phyloP scores from a whole-genome alignment of 2,329 filamentous ascomycete genomes.

The Fusarium protoensiforme region DNA sequence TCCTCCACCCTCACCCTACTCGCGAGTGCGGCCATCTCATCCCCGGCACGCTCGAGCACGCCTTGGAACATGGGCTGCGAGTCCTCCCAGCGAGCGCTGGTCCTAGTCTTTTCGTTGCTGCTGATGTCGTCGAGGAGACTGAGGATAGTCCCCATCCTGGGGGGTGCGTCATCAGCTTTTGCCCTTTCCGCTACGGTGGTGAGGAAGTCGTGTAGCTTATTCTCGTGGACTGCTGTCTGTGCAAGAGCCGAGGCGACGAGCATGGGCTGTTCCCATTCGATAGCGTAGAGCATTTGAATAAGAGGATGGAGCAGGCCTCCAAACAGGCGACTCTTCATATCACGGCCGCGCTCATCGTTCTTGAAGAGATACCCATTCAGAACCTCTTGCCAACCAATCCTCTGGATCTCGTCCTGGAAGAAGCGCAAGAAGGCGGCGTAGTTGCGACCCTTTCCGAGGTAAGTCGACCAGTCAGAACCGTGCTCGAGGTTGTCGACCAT shows the following conservation, averaged over 20 bases:
- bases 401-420: constrained; percentile 79
- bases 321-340: constrained; percentile 76
- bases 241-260: constrained; percentile 85
- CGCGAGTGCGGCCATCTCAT: constrained; percentile 72
- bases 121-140: constrained; percentile 70
- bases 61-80: constrained; percentile 76
- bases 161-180: constrained; percentile 5
- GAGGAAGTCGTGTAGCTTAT: constrained; percentile 67
- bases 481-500: constrained; percentile 65
- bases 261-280: constrained; percentile 85
- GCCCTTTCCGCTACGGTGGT: constrained; percentile 58
- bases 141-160: constrained; percentile 47
- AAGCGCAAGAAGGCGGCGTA: constrained; percentile 82
- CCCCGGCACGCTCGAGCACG: constrained; percentile 69
- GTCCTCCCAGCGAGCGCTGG: constrained; percentile 61
- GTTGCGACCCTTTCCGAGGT: constrained; percentile 69
- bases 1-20: constrained; percentile 67
- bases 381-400: constrained; percentile 67
- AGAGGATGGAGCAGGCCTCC: constrained; percentile 69
- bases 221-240: constrained; percentile 76
- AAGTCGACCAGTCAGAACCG: constrained; percentile 64
- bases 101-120: constrained; percentile 65
- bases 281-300: constrained; percentile 85
- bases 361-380: constrained; percentile 77
- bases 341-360: constrained; percentile 71